Base-by-base conservation (phyloP, 2,329 filamentous ascomycete genomes). In the Fusarium sp. region DNA sequence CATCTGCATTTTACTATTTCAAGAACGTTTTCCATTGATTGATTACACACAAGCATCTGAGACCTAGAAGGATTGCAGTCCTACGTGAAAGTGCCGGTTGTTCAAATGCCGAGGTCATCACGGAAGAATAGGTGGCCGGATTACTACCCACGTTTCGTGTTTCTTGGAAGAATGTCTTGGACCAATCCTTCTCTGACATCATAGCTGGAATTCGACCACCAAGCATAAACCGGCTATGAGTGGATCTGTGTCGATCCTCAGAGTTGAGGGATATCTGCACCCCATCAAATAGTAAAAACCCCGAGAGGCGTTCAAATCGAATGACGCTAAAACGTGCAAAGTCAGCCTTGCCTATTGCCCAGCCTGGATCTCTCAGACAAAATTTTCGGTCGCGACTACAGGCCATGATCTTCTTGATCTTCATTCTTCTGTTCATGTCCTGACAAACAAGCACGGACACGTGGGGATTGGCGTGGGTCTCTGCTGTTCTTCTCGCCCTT, bases 171-270 rank as follows among this genome's bases (percentile, higher is more conserved):
- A 39, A 16, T 18, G 34, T 53, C 36, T 16, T 15, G 40, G 36
- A 53, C 50, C 23, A 27, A 28, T 13, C 23, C 36, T 28, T 27
- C 3, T 34, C 30, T 55, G 58, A 56, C 58, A 56, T 61, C 51
- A 61, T 56, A 18, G 2, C n/a, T 7, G 15, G 16, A n/a, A 28
- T 41, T 27, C 23, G 12, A 15, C 27, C 16, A 2, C 9, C 50
- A 28, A 18, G 27, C 8, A 31, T 40, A 40, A 47, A 18, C 18
- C 59, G 15, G 43, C 9, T 60, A 55, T 55, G 40, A 55, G 58
- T 55, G 58, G 28, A 48, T 28, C 31, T 10, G 9, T 54, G 16
- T 27, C 43, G 7, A 56, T 56, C 27, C 16, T 11, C 15, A 9
- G 11, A 16, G 27, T 28, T 46, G 18, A 36, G 31, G 52, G 40